A percentile compares a stretch with the other conserved stretches of the same genome.
These are phyloP conservation scores for Choiromyces venosus DNA, from an alignment of 495 filamentous ascomycete species.

Conservation along the genomic window DNA sequence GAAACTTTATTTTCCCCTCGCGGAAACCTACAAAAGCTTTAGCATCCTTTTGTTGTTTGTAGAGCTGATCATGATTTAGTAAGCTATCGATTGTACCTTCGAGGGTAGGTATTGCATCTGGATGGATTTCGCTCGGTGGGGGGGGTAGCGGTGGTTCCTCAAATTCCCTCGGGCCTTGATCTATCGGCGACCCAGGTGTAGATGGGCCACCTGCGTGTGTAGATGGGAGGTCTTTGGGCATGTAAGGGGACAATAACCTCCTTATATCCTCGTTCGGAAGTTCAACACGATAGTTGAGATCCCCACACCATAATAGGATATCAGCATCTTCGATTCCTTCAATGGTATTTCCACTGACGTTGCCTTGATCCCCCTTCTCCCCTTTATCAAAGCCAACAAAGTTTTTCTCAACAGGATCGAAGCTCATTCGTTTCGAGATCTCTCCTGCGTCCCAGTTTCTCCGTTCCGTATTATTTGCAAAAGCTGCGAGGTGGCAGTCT, in stretches of 20 bases:
- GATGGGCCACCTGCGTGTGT: conserved; percentile 29
- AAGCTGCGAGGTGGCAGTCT: conserved; percentile 84
- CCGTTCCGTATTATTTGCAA: conserved; percentile 70
- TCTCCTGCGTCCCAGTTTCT: conserved; percentile 87
- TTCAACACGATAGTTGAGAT: conserved; percentile 91
- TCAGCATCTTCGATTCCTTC: conserved; percentile 85
- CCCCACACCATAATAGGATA: conserved; percentile 92
- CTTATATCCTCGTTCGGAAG: conserved; percentile 88
- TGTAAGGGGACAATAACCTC: conserved; percentile 54
- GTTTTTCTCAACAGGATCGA: conserved; percentile 61
- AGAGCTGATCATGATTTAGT: conserved; percentile 84
- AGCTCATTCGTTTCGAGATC: conserved; percentile 65
- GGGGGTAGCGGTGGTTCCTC: conserved; percentile 16
- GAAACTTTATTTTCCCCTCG: conserved; percentile 80
- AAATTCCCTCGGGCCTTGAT: conserved; percentile 8
- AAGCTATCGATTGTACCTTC: conserved; percentile 81
- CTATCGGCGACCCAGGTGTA: conserved; percentile 15
- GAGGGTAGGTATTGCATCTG: conserved; percentile 50
- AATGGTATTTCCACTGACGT: neutral
- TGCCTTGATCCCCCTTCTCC: conserved; percentile 34
- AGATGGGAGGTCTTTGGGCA: conserved; percentile 39
- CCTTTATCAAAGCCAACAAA: conserved; percentile 51
- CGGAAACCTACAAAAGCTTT: conserved; percentile 87
- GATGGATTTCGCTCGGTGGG: conserved; percentile 27
- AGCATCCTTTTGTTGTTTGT: conserved; percentile 61